Percentiles rank a stretch among this genome's conserved stretches.
Evolutionary conservation across 768 basidiomycete genomes (phyloP).

Genomic region (Tylopilus sp.): DNA sequence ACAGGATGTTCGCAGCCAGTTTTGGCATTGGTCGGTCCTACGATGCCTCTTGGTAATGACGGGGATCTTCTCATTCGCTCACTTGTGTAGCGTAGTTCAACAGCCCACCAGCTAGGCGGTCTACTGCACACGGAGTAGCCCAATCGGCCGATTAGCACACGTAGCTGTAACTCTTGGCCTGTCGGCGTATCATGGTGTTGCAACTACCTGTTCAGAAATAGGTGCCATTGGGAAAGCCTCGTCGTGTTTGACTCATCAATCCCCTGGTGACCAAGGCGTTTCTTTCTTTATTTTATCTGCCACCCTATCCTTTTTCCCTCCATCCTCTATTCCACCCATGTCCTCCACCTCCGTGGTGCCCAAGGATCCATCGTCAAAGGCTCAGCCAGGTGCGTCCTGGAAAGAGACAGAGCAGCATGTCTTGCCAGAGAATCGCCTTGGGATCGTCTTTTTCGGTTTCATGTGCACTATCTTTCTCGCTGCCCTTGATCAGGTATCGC

Average conservation of each 20-base stretch:
- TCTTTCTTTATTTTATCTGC: background rate
- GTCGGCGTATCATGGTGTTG: background rate
- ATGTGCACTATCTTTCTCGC: conserved; percentile 44
- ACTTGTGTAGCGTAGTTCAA: background rate
- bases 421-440: conserved; percentile 40
- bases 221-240: conserved; percentile 6
- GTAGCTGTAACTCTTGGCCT: conserved; percentile 1
- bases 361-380: conserved; percentile 3
- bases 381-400: conserved; percentile 35
- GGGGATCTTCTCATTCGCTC: background rate
- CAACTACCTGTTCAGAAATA: conserved; percentile 9
- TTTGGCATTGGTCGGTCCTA: background rate
- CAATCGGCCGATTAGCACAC: background rate
- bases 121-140: background rate
- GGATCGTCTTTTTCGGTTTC: conserved; percentile 41
- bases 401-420: conserved; percentile 38
- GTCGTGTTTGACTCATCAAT: background rate
- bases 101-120: background rate
- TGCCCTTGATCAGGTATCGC: conserved; percentile 43
- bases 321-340: conserved; percentile 2
- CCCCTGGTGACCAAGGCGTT: background rate
- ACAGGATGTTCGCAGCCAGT: background rate
- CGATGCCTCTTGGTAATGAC: background rate
- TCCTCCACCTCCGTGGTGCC: background rate
- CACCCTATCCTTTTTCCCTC: background rate